phyloP scores from a whole-genome alignment of 2,329 filamentous ascomycete genomes.

The Penicillium concentricum region DNA sequence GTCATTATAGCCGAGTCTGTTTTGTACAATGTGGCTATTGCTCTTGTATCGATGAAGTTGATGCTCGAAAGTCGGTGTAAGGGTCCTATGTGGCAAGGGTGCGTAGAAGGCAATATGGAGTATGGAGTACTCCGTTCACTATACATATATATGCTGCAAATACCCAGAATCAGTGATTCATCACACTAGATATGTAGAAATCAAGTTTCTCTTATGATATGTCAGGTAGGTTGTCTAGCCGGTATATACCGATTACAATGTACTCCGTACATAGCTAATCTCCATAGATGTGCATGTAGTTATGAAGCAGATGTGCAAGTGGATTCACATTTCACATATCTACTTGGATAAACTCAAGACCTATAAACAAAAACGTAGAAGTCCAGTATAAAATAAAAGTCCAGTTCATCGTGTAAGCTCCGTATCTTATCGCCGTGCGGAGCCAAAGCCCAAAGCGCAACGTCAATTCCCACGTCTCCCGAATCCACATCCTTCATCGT shows the following conservation, averaged over 20 bases:
- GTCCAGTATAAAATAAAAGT: not conserved
- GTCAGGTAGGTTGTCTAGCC: not conserved
- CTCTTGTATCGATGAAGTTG: no score
- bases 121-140: no score
- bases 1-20: no score
- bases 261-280: no score
- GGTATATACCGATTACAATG: not conserved
- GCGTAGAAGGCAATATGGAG: no score
- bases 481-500: slow-evolving; percentile 5
- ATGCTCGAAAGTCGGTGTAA: no score
- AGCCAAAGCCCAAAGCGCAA: slow-evolving; percentile 17
- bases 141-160: no score
- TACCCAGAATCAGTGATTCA: not conserved
- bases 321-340: not conserved
- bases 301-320: not conserved
- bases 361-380: not conserved
- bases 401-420: slow-evolving; percentile 5
- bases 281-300: not conserved
- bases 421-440: slow-evolving; percentile 28
- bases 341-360: not conserved
- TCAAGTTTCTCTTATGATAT: not conserved
- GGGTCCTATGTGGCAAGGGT: no score
- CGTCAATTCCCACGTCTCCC: slow-evolving; percentile 18
- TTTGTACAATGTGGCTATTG: no score
- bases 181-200: not conserved